Evolutionary conservation across 495 filamentous ascomycete genomes (phyloP), one percentile per base, ranked within the genome.

Genomic region (Hamigera avellanea): DNA sequence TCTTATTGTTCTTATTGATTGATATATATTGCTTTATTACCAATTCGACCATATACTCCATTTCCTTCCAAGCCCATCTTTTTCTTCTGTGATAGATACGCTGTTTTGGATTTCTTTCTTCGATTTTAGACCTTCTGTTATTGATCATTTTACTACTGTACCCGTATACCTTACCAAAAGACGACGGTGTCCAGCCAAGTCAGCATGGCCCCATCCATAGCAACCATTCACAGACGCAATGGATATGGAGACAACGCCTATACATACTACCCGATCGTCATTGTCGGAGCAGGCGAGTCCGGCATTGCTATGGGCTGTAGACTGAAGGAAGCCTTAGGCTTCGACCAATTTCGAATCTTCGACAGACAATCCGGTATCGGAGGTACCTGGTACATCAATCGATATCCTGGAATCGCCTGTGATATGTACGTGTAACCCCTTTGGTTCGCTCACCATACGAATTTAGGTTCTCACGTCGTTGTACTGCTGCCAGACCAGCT

Each of bases 371-470:
- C 69, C 1, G 70, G 67, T 5, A 67, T 80, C 40, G 80, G 80
- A 28, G 80, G 80, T 12, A 81, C 78, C 9, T 84, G 79, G 79
- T 71, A 64, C 59, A 69, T 71, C 33, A 82, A 82, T 52, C 54
- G 69, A 25, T 83, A 82, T 52, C 79, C 79, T 1, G 80, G 76
- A 14, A 68, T 66, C 36, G 73, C 72, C 25, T 76, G 71, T 38
- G 64, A 68, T 41, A 49, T 66, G 61, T 66, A 43, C 26, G 50
- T 38, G 9, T 23, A 4, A 5, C 9, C 21, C 4, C 5, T 23
- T 23, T 23, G 9, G 21, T 9, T 9, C 21, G 5, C 21, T 23
- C 9, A 23, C 21, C 21, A 5, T 5, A 23, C 4, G 5, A 23
- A 9, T 5, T 4, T 9, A 23, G 21, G 21, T 23, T 9, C 21